Evolutionary conservation across 768 basidiomycete species (phyloP).

Genomic region (Leccinum boreale): DNA sequence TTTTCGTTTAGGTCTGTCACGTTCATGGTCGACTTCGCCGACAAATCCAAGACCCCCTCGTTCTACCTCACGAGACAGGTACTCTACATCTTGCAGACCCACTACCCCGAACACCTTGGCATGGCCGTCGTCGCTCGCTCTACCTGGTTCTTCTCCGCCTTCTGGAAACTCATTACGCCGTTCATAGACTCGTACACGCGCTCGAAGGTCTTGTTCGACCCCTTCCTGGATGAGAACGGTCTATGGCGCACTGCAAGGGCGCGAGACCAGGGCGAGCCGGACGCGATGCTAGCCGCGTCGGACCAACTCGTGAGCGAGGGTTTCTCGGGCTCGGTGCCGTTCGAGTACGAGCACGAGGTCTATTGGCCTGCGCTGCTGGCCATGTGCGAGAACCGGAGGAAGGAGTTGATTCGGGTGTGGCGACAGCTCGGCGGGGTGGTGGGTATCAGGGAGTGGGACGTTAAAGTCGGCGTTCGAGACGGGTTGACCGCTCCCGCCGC

Average conservation of each 20-base stretch:
- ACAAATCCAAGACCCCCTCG: conserved; percentile 58
- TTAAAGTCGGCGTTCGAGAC: conserved; percentile 43
- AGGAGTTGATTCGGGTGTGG: conserved; percentile 61
- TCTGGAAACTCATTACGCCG: conserved; percentile 74
- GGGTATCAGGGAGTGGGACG: conserved; percentile 78
- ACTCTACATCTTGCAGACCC: conserved; percentile 49
- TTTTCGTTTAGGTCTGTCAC: conserved; percentile 4
- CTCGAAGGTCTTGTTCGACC: conserved; percentile 73
- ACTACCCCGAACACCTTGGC: background rate
- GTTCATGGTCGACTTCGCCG: conserved; percentile 75
- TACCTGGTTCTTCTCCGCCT: conserved; percentile 69
- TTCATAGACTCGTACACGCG: conserved; percentile 82
- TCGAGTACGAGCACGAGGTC: conserved; percentile 68
- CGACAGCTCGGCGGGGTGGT: conserved; percentile 59
- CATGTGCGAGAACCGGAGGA: conserved; percentile 49
- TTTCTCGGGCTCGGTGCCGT: conserved; percentile 69
- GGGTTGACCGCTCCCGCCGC: background rate
- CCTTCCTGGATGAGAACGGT: conserved; percentile 31
- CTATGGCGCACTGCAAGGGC: conserved; percentile 25
- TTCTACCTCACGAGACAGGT: conserved; percentile 37
- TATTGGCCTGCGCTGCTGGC: conserved; percentile 70
- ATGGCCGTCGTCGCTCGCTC: conserved; percentile 68
- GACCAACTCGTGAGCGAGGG: conserved; percentile 67
- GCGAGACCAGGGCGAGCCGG: conserved; percentile 13
- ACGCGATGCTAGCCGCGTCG: conserved; percentile 49